phyloP scores from a whole-genome alignment of 306 rosid species.

The Betula pendula region DNA sequence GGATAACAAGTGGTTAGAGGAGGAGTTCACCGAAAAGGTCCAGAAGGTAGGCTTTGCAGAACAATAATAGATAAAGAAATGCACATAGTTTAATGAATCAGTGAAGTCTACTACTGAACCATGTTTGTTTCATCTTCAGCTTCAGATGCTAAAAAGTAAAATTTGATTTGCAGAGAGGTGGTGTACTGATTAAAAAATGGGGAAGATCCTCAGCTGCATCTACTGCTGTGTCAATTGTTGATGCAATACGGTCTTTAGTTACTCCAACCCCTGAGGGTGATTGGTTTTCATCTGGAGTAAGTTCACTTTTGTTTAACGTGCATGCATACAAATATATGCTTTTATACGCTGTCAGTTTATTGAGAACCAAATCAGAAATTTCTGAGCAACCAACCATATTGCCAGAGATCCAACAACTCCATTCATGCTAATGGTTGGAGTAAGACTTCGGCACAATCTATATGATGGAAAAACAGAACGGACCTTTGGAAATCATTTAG shows the following conservation, averaged over 20 bases:
- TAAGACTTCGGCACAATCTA: background rate
- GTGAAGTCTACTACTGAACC: too few relatives aligned
- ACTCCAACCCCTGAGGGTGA: constrained; percentile 95
- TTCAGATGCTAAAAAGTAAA: constrained; percentile 20
- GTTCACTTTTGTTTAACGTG: constrained; percentile 24
- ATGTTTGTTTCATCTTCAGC: background rate
- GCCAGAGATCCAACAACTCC: background rate
- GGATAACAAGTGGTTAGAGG: constrained; percentile 90
- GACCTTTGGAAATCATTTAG: background rate
- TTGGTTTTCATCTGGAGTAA: constrained; percentile 97
- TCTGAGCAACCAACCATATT: constrained; percentile 4
- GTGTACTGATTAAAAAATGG: constrained; percentile 86
- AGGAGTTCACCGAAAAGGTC: constrained; percentile 81
- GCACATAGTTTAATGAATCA: background rate
- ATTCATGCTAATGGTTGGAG: background rate
- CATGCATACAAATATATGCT: background rate
- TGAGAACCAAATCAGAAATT: background rate
- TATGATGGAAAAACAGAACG: background rate
- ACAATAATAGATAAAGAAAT: background rate
- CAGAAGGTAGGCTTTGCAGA: constrained; percentile 62
- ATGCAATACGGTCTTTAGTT: constrained; percentile 79
- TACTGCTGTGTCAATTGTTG: constrained; percentile 81
- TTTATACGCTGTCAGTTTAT: background rate
- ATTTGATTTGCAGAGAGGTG: constrained; percentile 77
- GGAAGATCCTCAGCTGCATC: constrained; percentile 99